Percentiles rank a stretch among this genome's conserved stretches.
Evolutionary conservation across 2,329 filamentous ascomycete species (phyloP).

Genomic region (Penicillium sp.): DNA sequence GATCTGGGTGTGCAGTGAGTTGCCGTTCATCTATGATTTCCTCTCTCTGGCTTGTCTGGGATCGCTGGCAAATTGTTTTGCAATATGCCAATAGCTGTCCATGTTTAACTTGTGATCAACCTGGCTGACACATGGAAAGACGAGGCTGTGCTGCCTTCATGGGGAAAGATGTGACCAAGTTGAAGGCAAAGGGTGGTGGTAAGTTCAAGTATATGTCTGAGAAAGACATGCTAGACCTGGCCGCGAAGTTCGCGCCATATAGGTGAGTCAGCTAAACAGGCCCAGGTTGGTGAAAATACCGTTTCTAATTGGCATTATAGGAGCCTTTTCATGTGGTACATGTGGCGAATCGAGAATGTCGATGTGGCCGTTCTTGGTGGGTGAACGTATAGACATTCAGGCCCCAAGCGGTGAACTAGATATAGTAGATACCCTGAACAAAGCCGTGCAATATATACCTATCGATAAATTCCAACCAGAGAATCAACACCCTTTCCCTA

Average conservation of each 20-base stretch:
- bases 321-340: slow-evolving; percentile 96
- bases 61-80: not conserved
- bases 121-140: slow-evolving; percentile 33
- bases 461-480: no score
- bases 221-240: slow-evolving; percentile 81
- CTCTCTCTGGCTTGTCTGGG: not conserved
- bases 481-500: no score
- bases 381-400: slow-evolving; percentile 8
- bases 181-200: slow-evolving; percentile 73
- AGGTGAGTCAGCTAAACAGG: slow-evolving; percentile 47
- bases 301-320: slow-evolving; percentile 47
- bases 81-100: no score
- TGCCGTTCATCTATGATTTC: not conserved
- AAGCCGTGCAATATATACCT: no score
- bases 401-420: not conserved
- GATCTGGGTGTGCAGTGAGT: slow-evolving; percentile 84
- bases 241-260: slow-evolving; percentile 79
- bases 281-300: not conserved
- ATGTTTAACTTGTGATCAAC: not conserved
- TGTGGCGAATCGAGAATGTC: slow-evolving; percentile 84
- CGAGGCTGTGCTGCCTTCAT: slow-evolving; percentile 86
- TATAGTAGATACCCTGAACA: not conserved
- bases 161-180: slow-evolving; percentile 76
- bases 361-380: slow-evolving; percentile 58
- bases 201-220: slow-evolving; percentile 99